These are phyloP conservation scores for Alliaria petiolata DNA, from an alignment of 345 rosid genomes.

Conservation along the genomic window DNA sequence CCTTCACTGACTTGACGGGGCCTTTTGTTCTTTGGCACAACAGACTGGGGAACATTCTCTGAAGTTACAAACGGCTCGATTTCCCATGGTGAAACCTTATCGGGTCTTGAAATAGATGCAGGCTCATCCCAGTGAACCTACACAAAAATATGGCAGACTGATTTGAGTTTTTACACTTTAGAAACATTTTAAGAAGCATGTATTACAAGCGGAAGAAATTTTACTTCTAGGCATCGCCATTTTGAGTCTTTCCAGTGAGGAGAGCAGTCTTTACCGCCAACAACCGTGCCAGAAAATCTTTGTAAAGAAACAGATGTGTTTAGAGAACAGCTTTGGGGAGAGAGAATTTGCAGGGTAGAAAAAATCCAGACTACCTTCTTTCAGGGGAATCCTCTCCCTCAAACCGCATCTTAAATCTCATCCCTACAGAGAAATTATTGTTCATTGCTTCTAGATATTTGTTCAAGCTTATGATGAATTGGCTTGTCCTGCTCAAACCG, in stretches of 20 bases:
- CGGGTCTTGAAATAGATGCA: constrained; percentile 71
- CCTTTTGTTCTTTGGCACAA: constrained; percentile 58
- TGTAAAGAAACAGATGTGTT: constrained; percentile 7
- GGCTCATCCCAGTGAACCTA: constrained; percentile 98
- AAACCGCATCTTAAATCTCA: constrained; percentile 88
- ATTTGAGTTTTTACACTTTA: neutral
- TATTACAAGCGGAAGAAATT: neutral
- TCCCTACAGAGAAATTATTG: constrained; percentile 61
- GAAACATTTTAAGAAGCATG: neutral
- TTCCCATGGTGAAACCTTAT: constrained; percentile 95
- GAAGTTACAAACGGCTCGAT: constrained; percentile 65
- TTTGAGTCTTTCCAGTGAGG: constrained; percentile 72
- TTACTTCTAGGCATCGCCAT: constrained; percentile 86
- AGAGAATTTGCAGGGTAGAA: neutral
- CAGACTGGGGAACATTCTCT: constrained; percentile 44
- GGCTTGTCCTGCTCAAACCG: constrained; percentile 67
- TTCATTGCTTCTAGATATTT: constrained; percentile 67
- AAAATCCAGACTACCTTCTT: constrained; percentile 61
- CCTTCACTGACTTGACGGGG: constrained; percentile 53
- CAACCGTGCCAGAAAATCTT: constrained; percentile 87
- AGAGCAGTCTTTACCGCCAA: constrained; percentile 77
- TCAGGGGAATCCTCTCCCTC: constrained; percentile 94
- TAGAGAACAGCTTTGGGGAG: constrained; percentile 8
- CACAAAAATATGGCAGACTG: neutral
- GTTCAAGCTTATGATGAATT: constrained; percentile 77